phyloP scores from a whole-genome alignment of 106 monocot species.

The Apostasia ramifera region DNA sequence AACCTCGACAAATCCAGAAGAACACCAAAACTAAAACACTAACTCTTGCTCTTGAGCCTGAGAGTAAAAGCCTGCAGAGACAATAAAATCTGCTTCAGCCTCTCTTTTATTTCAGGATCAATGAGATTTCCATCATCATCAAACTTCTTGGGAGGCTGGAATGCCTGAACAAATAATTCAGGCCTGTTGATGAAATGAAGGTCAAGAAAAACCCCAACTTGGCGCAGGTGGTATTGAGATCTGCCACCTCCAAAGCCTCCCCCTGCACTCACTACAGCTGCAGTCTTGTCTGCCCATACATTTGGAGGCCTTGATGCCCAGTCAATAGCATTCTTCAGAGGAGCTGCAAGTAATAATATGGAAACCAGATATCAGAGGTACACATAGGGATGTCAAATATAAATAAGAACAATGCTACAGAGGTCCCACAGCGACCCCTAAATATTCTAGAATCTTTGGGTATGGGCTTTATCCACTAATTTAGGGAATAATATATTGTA shows the following conservation, averaged over 20 bases:
- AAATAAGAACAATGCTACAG: no score
- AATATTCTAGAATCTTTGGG: no score
- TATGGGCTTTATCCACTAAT: no score
- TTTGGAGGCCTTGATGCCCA: slow-evolving; percentile 65
- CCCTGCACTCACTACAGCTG: slow-evolving; percentile 50
- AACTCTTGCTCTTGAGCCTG: slow-evolving; percentile 12
- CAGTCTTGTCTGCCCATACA: slow-evolving; percentile 48
- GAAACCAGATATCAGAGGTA: background rate
- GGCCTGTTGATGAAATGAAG: slow-evolving; percentile 86
- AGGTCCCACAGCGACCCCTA: no score
- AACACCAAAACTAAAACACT: background rate
- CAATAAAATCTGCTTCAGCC: slow-evolving; percentile 41
- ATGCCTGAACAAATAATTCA: slow-evolving; percentile 40
- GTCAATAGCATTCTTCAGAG: slow-evolving; percentile 68
- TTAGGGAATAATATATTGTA: no score
- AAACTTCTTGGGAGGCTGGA: slow-evolving; percentile 39
- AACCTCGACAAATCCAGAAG: no score
- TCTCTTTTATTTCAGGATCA: slow-evolving; percentile 37
- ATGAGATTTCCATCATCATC: slow-evolving; percentile 52
- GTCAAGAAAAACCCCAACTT: slow-evolving; percentile 60
- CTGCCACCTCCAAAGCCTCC: slow-evolving; percentile 46
- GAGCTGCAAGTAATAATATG: slow-evolving; percentile 6
- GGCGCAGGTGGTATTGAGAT: slow-evolving; percentile 69
- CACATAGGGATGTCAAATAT: background rate
- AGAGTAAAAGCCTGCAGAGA: slow-evolving; percentile 49